Conservation (phyloP, 768 basidiomycete species). For the Cystobasidium ongulense region DNA sequence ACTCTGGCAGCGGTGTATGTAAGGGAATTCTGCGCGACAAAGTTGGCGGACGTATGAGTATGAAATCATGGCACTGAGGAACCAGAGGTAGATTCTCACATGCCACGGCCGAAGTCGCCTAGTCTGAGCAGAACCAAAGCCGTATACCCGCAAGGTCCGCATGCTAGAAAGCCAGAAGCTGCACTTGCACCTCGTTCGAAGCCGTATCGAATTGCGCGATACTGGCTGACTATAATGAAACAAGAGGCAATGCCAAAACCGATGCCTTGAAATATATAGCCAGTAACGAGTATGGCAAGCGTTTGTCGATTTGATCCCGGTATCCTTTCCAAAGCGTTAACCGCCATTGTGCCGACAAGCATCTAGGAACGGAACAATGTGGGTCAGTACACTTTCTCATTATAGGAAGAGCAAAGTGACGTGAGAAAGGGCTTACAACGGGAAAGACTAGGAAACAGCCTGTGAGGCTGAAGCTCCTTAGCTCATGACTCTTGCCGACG, state of each 20-base stretch:
- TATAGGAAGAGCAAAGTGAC: neutral
- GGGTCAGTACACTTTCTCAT: neutral
- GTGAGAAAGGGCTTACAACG: neutral
- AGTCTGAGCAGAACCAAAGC: neutral
- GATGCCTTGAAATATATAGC: constrained; percentile 5
- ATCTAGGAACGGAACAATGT: neutral
- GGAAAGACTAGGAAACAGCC: constrained; percentile 14
- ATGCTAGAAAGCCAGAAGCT: neutral
- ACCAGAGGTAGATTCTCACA: neutral
- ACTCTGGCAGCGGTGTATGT: neutral
- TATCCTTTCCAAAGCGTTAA: neutral
- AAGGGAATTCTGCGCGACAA: neutral
- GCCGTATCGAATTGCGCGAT: constrained; percentile 4
- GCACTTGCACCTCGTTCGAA: constrained; percentile 13
- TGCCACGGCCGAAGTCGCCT: neutral
- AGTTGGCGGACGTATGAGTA: neutral
- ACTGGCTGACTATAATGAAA: constrained; percentile 17
- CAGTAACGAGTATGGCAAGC: neutral
- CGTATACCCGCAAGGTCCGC: constrained; percentile 4
- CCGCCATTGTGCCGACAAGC: constrained; percentile 11
- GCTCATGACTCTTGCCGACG: constrained; percentile 1
- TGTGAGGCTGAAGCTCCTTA: constrained; percentile 9
- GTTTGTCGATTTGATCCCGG: neutral
- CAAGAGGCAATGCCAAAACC: neutral
- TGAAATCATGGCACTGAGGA: neutral